Evolutionary conservation across 192 early-diverging fungal genomes (phyloP), one percentile per base, ranked within the genome.

Genomic region (Coemansia brasiliensis): DNA sequence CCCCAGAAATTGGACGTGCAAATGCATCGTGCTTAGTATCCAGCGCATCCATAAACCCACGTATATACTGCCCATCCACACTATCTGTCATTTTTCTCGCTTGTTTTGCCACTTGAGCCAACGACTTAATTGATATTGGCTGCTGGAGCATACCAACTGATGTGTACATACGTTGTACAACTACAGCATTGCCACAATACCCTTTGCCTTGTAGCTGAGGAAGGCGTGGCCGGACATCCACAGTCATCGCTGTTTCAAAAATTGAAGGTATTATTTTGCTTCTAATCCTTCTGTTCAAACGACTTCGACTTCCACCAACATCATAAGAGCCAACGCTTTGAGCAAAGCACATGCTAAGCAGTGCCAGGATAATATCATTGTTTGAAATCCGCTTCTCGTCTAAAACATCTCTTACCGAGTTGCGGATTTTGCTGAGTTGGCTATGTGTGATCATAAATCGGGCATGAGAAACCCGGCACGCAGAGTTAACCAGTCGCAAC

Each of bases 281-380:
- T 40, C 16, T 46, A 5, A 39, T 7, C 22, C 11, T 22, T 5
- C 35, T 12, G 1, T 13, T 0, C 4, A 17, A 9, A 48, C 42
- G 5, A 26, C 18, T 3, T 2, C 27, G 1, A 15, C 44, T 8
- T 52, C 22, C 25, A 59, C 57, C 7, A 57, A 32, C 20, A 59
- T 17, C 22, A 55, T 35, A 4, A 22, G 20, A 8, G 11, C 5
- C 49, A 51, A 51, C 16, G 24, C 26, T 16, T 13, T 51, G 7
- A 22, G 26, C 49, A 25, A 51, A 24, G 21, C 22, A 24, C 26
- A 55, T 44, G 16, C 42, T 53, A 11, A 45, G 25, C 32, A 67
- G n/a, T 1, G 52, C 32, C 11, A 52, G 21, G 16, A 67, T 18
- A 0, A 67, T 13, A 24, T 67, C 65, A n/a, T 67, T 67, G 45